phyloP scores from a whole-genome alignment of 768 basidiomycete species.

The Lactifluus volemus region DNA sequence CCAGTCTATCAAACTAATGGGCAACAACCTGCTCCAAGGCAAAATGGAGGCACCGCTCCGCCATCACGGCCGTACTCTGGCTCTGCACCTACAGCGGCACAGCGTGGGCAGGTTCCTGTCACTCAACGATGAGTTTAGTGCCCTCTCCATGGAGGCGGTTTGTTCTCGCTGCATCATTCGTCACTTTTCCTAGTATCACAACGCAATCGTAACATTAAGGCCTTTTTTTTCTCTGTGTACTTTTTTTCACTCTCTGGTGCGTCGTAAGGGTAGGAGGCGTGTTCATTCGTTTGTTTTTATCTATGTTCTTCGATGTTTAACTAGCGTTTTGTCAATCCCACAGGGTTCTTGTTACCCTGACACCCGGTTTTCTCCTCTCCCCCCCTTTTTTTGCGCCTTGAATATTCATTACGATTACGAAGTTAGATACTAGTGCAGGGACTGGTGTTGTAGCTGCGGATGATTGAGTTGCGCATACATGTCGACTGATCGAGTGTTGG shows the following conservation, averaged over 20 bases:
- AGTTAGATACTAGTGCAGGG: slow-evolving; percentile 1
- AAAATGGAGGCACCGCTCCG: slow-evolving; percentile 23
- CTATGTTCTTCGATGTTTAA: slow-evolving; percentile 16
- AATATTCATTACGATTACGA: slow-evolving; percentile 8
- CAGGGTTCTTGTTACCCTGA: neutral
- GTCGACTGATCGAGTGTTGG: slow-evolving; percentile 10
- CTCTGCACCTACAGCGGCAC: slow-evolving; percentile 15
- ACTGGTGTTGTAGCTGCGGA: neutral
- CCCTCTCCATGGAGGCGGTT: neutral
- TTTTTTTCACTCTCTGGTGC: neutral
- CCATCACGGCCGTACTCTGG: slow-evolving; percentile 19
- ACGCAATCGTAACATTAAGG: slow-evolving; percentile 13
- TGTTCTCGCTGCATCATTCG: neutral
- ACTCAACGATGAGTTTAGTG: slow-evolving; percentile 14
- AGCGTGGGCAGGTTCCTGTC: slow-evolving; percentile 22
- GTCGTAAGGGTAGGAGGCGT: neutral
- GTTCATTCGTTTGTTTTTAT: slow-evolving; percentile 9
- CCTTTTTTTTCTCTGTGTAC: neutral
- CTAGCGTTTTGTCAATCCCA: neutral
- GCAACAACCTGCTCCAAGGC: slow-evolving; percentile 20
- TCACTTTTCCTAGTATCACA: slow-evolving; percentile 3
- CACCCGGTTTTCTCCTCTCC: neutral
- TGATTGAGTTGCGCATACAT: neutral
- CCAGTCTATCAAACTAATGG: slow-evolving; percentile 27
- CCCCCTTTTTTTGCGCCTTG: slow-evolving; percentile 3